Conservation (phyloP, 352 stramenopile genomes). For the Globisporangium takayamanum region DNA sequence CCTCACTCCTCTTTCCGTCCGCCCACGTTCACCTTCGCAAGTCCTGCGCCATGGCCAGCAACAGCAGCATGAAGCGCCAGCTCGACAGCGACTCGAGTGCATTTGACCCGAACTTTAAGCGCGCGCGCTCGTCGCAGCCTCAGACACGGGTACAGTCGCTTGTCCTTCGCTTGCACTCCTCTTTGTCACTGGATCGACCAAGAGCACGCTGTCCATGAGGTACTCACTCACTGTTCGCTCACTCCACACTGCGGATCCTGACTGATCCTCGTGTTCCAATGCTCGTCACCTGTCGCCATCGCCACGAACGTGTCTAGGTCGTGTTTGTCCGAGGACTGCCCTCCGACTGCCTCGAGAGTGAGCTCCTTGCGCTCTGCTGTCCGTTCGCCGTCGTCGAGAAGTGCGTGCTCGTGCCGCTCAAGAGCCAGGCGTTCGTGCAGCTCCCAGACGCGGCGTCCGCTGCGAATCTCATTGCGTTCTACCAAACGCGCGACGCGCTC, state of each 20-base stretch:
- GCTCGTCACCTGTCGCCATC: background rate
- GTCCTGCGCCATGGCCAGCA: conserved; percentile 8
- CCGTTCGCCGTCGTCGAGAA: conserved; percentile 82
- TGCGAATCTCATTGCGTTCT: conserved; percentile 72
- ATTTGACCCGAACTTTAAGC: conserved; percentile 31
- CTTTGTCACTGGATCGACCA: background rate
- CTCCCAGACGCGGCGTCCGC: conserved; percentile 57
- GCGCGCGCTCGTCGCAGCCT: conserved; percentile 24
- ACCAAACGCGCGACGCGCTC: conserved; percentile 64
- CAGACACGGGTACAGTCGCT: conserved; percentile 34
- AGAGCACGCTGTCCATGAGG: background rate
- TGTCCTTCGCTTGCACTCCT: background rate
- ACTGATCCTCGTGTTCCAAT: conserved; percentile 17
- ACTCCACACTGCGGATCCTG: background rate
- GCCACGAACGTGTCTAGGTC: conserved; percentile 25
- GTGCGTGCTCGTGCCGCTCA: conserved; percentile 61
- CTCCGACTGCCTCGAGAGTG: conserved; percentile 72
- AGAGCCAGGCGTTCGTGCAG: conserved; percentile 77
- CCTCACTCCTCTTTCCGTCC: background rate
- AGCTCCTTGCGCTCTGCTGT: conserved; percentile 74
- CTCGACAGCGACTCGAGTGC: conserved; percentile 15
- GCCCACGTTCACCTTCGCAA: background rate
- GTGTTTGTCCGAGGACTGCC: conserved; percentile 74
- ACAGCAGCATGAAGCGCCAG: conserved; percentile 34
- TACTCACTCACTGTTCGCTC: too few species aligned